Evolutionary conservation across 208 protist species (phyloP), one percentile per base, ranked within the genome.

Genomic region (Crithidia mellificae): DNA sequence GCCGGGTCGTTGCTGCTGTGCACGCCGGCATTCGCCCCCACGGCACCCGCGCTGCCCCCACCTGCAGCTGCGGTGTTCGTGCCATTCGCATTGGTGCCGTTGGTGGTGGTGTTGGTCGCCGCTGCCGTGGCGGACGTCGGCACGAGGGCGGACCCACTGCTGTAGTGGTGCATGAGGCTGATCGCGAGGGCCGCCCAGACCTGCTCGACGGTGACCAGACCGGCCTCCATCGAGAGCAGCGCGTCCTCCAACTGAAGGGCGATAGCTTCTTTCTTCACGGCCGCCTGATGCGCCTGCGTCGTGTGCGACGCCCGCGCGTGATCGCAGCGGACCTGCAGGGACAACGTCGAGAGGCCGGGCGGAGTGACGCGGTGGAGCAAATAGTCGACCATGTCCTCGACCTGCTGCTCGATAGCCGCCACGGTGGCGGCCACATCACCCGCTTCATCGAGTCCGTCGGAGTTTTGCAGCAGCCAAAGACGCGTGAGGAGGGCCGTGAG

Each of bases 251-350:
- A 67, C 14, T 83, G 84, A 50, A 90, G 44, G 4, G 81, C 81
- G 38, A 95, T 76, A 12, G 86, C 84, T 65, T 95, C 84, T 52
- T 81, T 72, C 74, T 83, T 84, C 65, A 91, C 83, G 27, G 74
- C 79, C n/a, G 74, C 77, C 17, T 64, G 79, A 39, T 65, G 84
- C 9, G 75, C 64, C 54, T 76, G 79, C 49, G 74, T 74, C 29
- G 44, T 54, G 57, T 86, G 68, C 3, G 68, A 63, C 14, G 15
- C 62, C 56, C 72, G 76, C 8, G 88, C 49, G 1, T 72, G 62
- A 20, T 81, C 71, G 22, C 78, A 80, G 63, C 81, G 80, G 20
- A 83, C 82, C 50, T 88, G 79, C 55, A 95, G 75, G 15, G 84
- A 77, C 27, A 95, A 49, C 0, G 81, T 87, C 9, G 80, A 68